Conservation (phyloP, 306 rosid species). For the Trifolium subterraneum region DNA sequence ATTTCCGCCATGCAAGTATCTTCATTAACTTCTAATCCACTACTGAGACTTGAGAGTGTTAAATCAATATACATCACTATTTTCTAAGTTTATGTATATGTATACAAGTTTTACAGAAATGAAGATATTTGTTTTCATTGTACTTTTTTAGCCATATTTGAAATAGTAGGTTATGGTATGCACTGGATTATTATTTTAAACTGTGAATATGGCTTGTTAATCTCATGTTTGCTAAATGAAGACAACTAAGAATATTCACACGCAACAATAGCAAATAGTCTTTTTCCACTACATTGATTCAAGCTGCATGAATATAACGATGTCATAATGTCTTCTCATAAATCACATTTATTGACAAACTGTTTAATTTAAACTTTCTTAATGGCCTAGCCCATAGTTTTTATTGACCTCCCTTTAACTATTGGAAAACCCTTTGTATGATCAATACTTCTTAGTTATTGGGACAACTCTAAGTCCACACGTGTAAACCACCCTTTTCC, state of each 20-base stretch:
- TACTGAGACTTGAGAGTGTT: neutral
- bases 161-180: neutral
- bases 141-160: conserved; percentile 26
- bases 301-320: neutral
- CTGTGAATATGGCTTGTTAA: conserved; percentile 18
- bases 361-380: neutral
- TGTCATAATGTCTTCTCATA: neutral
- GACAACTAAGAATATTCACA: neutral
- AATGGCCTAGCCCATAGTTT: neutral
- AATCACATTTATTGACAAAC: neutral
- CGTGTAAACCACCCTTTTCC: neutral
- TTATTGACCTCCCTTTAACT: neutral
- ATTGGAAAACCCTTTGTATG: conserved; percentile 13
- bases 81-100: neutral
- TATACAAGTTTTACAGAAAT: conserved; percentile 5
- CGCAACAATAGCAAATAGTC: neutral
- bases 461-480: neutral
- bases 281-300: neutral
- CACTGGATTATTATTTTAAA: conserved; percentile 12
- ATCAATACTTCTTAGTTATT: neutral
- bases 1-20: conserved; percentile 28
- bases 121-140: conserved; percentile 18
- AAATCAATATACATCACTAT: neutral
- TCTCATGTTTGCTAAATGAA: conserved; percentile 34
- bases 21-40: conserved; percentile 29